Base-by-base conservation (phyloP, 78 protist species). In the Speleostelium caveatum region DNA sequence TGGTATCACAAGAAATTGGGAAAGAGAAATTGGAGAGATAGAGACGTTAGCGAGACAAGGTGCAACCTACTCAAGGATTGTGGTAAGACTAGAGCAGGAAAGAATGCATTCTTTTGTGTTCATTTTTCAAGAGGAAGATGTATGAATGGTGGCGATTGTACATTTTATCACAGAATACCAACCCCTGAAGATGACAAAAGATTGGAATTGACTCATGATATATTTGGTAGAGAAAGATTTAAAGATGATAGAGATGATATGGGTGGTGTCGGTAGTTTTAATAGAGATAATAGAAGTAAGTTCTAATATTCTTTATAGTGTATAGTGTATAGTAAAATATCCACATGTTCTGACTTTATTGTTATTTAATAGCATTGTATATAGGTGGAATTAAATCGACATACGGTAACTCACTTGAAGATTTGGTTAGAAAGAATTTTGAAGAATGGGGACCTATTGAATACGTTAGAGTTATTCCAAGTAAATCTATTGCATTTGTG, bases 251-350 rank as follows among this genome's bases (percentile, higher is more conserved):
- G 95, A 77, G 95, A 91, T 5, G 95, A 91, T 66, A 91, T 91
- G 95, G 85, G 85, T 74, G 95, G 95, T 72, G 95, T 91, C 19
- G 95, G 95, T 51, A 69, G 86, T 55, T 91, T 91, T 49, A 73
- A 75, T 58, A 58, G 86, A 51, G 86, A 91, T 77, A 83, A 80
- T 60, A 83, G 91, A 83, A 83, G 89, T 80, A 80, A 38, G 77
- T 80, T 38, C 3, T 30, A 60, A 3, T 8, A 16, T 41, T n/a
- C n/a, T n/a, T n/a, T n/a, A n/a, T 41, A 2, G 3, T 41, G 3
- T 17, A 21, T 41, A 67, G n/a, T n/a, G n/a, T n/a, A n/a, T n/a
- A n/a, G n/a, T n/a, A n/a, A n/a, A n/a, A n/a, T n/a, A n/a, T n/a
- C n/a, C n/a, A n/a, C n/a, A n/a, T n/a, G n/a, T n/a, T n/a, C n/a